Conservation (phyloP, 208 protist genomes). For the Strigomonas galati region DNA sequence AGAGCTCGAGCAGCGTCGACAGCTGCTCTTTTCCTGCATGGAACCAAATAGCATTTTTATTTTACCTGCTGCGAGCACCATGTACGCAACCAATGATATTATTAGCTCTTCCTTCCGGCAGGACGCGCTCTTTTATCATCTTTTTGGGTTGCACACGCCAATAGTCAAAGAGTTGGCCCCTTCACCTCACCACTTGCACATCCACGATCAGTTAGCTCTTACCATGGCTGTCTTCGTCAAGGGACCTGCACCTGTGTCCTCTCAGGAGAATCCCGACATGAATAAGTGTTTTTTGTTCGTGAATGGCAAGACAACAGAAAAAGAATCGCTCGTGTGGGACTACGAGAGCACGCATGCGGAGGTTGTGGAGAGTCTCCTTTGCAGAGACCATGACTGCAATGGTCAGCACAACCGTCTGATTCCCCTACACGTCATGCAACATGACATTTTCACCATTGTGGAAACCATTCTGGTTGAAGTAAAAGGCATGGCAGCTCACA, state of each 20-base stretch:
- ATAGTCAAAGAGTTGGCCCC: conserved; percentile 18
- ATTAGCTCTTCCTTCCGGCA: conserved; percentile 27
- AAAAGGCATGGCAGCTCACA: neutral
- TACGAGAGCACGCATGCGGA: neutral
- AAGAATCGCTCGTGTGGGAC: neutral
- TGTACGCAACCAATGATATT: conserved; percentile 32
- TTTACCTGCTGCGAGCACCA: conserved; percentile 36
- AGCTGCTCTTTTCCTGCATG: conserved; percentile 26
- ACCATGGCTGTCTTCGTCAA: conserved; percentile 38
- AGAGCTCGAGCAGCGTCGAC: conserved; percentile 37
- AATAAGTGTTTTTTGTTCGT: neutral
- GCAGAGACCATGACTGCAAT: neutral
- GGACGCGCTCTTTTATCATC: conserved; percentile 46
- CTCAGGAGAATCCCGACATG: no score
- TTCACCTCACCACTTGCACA: neutral
- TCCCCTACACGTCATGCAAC: neutral
- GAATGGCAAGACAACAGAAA: neutral
- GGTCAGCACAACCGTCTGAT: neutral
- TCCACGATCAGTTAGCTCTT: conserved; percentile 10
- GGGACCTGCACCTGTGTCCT: neutral
- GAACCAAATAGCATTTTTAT: conserved; percentile 35
- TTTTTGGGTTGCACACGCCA: conserved; percentile 24
- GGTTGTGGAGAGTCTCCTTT: neutral
- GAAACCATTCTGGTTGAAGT: neutral
- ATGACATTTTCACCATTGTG: neutral